Percentiles rank a stretch among this genome's conserved stretches.
These are phyloP conservation scores for Moesziomyces sp. DNA, from an alignment of 1,284 basidiomycete species.

Conservation along the genomic window DNA sequence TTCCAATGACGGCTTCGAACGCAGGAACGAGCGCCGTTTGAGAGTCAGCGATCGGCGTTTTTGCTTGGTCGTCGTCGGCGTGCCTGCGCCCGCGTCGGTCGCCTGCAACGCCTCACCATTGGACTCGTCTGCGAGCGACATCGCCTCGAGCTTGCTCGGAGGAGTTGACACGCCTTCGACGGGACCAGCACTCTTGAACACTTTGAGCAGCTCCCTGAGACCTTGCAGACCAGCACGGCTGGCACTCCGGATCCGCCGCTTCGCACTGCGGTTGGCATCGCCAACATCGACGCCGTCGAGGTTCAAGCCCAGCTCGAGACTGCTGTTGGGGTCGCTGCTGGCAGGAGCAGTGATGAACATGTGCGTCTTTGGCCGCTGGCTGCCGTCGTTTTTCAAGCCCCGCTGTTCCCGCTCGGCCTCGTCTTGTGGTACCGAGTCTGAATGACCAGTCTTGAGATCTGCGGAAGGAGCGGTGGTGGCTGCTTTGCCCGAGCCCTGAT, in stretches of 20 bases:
- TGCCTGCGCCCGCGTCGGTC: constrained; percentile 10
- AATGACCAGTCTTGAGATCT: background rate
- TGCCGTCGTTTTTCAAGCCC: background rate
- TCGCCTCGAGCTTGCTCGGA: background rate
- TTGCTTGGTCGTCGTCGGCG: constrained; percentile 14
- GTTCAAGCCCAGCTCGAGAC: constrained; percentile 4
- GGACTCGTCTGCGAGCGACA: background rate
- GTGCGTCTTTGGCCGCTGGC: constrained; percentile 5
- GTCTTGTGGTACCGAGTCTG: background rate
- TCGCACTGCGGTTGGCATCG: constrained; percentile 43
- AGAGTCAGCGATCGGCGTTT: constrained; percentile 40
- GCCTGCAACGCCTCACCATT: constrained; percentile 8
- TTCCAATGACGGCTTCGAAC: constrained; percentile 33
- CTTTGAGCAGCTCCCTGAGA: constrained; percentile 44
- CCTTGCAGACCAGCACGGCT: constrained; percentile 54
- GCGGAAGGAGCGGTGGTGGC: background rate
- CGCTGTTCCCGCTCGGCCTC: background rate
- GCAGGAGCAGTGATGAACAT: constrained; percentile 25
- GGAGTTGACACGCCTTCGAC: constrained; percentile 2
- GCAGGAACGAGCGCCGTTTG: constrained; percentile 40
- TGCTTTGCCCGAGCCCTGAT: background rate
- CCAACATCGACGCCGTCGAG: constrained; percentile 17
- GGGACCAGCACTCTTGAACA: constrained; percentile 23
- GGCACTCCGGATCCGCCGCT: constrained; percentile 50
- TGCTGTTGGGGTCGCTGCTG: constrained; percentile 2